Percentiles rank a stretch among this genome's conserved stretches.
Conservation (phyloP, 1,284 basidiomycete genomes). For the Sporisorium graminicola region DNA sequence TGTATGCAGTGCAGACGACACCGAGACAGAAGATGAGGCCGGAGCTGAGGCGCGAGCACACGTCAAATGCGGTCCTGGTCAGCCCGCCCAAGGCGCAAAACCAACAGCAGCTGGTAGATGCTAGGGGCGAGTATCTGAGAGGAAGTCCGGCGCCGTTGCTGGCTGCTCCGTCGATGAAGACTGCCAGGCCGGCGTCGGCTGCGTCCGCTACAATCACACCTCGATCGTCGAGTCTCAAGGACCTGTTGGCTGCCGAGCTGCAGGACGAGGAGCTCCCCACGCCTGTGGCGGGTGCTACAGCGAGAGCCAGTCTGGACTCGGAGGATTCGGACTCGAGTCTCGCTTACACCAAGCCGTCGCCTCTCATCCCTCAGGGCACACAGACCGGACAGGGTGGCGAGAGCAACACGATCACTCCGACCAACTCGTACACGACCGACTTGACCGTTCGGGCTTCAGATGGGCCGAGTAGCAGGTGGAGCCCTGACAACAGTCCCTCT, state of each 20-base stretch:
- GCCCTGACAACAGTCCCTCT: conserved; percentile 24
- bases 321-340: conserved; percentile 33
- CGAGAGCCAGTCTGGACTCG: conserved; percentile 22
- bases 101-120: too few relatives aligned
- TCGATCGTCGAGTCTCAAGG: conserved; percentile 37
- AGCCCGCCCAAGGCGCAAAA: conserved; percentile 17
- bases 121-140: too few relatives aligned
- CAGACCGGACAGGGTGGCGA: not conserved
- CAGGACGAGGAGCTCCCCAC: not conserved
- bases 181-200: conserved; percentile 1
- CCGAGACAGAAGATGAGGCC: conserved; percentile 27
- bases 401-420: conserved; percentile 31
- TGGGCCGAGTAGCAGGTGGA: conserved; percentile 23
- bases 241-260: conserved; percentile 23
- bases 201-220: conserved; percentile 31
- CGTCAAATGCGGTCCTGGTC: conserved; percentile 31
- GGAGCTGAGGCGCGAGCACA: conserved; percentile 37
- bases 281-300: not conserved
- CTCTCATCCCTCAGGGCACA: conserved; percentile 10
- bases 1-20: conserved; percentile 21
- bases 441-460: conserved; percentile 1
- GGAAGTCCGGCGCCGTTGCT: not conserved
- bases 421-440: conserved; percentile 39
- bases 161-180: not conserved
- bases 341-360: conserved; percentile 47